Evolutionary conservation across 2,329 filamentous ascomycete genomes (phyloP).

Genomic region (Pochonia chlamydosporia): DNA sequence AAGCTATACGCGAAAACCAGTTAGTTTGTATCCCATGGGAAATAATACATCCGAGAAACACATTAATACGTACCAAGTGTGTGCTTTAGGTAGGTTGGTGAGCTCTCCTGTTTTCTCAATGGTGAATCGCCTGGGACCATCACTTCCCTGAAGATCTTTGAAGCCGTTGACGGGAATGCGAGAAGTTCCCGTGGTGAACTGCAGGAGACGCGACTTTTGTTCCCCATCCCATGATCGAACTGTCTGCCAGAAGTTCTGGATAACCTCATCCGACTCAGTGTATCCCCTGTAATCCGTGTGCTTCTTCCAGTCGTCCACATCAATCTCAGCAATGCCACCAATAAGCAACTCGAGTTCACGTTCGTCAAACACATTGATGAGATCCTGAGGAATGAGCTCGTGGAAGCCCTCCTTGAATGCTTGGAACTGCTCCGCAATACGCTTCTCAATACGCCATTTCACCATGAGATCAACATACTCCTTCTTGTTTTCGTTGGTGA

Average conservation of each 20-base stretch:
- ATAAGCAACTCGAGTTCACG: conserved; percentile 94
- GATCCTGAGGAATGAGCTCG: conserved; percentile 90
- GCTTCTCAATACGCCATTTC: conserved; percentile 98
- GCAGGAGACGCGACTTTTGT: conserved; percentile 91
- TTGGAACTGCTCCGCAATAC: conserved; percentile 96
- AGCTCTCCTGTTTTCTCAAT: conserved; percentile 97
- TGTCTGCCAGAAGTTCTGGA: conserved; percentile 98
- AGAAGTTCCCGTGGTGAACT: conserved; percentile 96
- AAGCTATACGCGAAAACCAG: conserved; percentile 54
- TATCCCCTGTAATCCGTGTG: conserved; percentile 98
- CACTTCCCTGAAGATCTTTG: conserved; percentile 96
- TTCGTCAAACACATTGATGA: conserved; percentile 98
- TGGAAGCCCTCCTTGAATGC: conserved; percentile 97
- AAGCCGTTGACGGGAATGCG: conserved; percentile 98
- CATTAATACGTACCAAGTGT: conserved; percentile 74
- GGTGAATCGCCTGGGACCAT: conserved; percentile 90
- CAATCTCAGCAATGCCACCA: conserved; percentile 98
- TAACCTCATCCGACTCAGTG: conserved; percentile 94
- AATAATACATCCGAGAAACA: neutral
- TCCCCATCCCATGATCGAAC: conserved; percentile 96
- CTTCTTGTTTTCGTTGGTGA: conserved; percentile 98
- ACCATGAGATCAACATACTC: conserved; percentile 98
- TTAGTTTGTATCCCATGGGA: conserved; percentile 15
- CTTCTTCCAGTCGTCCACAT: conserved; percentile 99
- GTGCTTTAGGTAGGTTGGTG: conserved; percentile 87